phyloP scores from a whole-genome alignment of 306 rosid genomes.

The Biancaea sappan region DNA sequence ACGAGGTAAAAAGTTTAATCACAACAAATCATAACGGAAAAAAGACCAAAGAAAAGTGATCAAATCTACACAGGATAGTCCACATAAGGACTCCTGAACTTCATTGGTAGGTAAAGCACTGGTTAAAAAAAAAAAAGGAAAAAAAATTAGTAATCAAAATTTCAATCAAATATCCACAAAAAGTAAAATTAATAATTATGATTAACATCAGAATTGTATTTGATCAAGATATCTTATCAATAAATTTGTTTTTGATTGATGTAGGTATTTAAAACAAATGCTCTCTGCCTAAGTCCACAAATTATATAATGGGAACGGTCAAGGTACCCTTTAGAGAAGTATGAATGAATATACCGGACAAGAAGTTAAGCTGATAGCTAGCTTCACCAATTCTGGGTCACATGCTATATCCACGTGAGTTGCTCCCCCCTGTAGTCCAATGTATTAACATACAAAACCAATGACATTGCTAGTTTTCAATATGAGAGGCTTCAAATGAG shows the following conservation, averaged over 20 bases:
- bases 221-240: neutral
- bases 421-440: constrained; percentile 74
- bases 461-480: constrained; percentile 12
- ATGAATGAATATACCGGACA: constrained; percentile 60
- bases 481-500: constrained; percentile 2
- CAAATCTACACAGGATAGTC: neutral
- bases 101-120: neutral
- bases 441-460: constrained; percentile 5
- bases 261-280: neutral
- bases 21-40: neutral
- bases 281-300: neutral
- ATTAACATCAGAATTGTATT: constrained; percentile 2
- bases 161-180: neutral
- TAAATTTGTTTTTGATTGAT: neutral
- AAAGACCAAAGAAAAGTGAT: neutral
- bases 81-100: neutral
- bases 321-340: constrained; percentile 4
- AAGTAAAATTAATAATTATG: neutral
- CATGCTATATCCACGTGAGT: constrained; percentile 98
- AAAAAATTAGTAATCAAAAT: no score
- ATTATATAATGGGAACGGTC: neutral
- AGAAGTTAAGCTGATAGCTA: constrained; percentile 81
- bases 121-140: no score
- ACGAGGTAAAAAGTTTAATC: neutral
- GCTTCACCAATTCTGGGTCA: constrained; percentile 89